A percentile compares a stretch with the other conserved stretches of the same genome.
phyloP scores from a whole-genome alignment of 768 basidiomycete species.

The Neoboletus magnificus region DNA sequence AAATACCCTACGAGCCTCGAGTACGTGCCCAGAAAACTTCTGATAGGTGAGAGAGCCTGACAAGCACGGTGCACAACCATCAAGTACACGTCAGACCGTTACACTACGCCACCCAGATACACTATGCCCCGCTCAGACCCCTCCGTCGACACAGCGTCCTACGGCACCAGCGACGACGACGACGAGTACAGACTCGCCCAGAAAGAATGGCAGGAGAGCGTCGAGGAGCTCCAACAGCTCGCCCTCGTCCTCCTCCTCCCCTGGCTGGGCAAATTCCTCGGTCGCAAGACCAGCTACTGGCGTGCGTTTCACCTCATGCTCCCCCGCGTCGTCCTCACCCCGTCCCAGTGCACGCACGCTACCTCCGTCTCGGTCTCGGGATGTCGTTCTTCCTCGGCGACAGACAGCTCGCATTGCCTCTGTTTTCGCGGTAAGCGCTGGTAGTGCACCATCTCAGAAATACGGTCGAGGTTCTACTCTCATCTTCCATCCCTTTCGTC shows the following conservation, averaged over 20 bases:
- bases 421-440: constrained; percentile 19
- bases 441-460: constrained; percentile 14
- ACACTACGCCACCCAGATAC: constrained; percentile 24
- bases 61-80: no score
- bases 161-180: constrained; percentile 55
- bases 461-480: constrained; percentile 28
- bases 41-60: no score
- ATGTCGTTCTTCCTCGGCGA: constrained; percentile 61
- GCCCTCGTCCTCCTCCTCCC: constrained; percentile 79
- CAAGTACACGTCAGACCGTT: no score
- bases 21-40: no score
- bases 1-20: no score
- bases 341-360: constrained; percentile 65
- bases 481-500: constrained; percentile 33
- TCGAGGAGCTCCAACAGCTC: constrained; percentile 80
- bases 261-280: constrained; percentile 84
- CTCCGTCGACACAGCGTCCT: constrained; percentile 58
- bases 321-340: constrained; percentile 11
- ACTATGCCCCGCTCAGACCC: constrained; percentile 62
- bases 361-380: constrained; percentile 59
- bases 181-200: constrained; percentile 77
- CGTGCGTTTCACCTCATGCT: constrained; percentile 47
- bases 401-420: constrained; percentile 8
- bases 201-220: constrained; percentile 91
- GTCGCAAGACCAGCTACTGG: constrained; percentile 82